Evolutionary conservation across 345 rosid species (phyloP), one percentile per base, ranked within the genome.

Genomic region (Zanthoxylum bungeanum): DNA sequence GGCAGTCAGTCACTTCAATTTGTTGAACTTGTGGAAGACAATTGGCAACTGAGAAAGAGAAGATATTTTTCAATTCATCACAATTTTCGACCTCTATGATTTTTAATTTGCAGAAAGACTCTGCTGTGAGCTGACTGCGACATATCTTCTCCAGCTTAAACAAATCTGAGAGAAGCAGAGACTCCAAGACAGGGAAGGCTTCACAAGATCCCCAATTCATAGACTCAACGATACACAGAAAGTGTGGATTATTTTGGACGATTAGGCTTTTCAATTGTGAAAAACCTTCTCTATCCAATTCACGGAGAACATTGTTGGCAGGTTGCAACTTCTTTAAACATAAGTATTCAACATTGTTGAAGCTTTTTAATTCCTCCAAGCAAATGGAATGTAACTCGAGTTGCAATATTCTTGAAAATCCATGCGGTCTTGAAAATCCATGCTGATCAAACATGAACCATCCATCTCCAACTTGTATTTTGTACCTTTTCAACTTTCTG

Each of bases 31-130:
- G 39, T 25, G 21, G 11, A 68, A 81, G 79, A 44, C 46, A 50
- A 68, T 5, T 63, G 25, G 64, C 63, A 39, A 65, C 17, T 39
- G 75, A 71, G 46, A 62, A 56, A 5, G 77, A 46, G 66, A 81
- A 68, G 16, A 81, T 31, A 36, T 62, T 57, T 64, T 52, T 72
- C 79, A 81, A 51, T 16, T 51, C 56, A n/a, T 49, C 1, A 50
- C 84, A 77, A 2, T 28, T 11, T 57, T 0, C 52, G 22, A 75
- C 73, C 5, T 58, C 64, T 36, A 77, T 7, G 17, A 9, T 65
- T 36, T 36, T 55, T 22, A 81, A 37, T 11, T 52, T 57, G 5
- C 31, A 1, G 21, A 82, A 76, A 12, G 78, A 62, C 8, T 57
- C 34, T 4, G 11, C 7, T 3, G 0, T 4, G 3, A 70, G 64